Base-by-base conservation (phyloP, 179 eudicot species). In the Camellia oleifera region DNA sequence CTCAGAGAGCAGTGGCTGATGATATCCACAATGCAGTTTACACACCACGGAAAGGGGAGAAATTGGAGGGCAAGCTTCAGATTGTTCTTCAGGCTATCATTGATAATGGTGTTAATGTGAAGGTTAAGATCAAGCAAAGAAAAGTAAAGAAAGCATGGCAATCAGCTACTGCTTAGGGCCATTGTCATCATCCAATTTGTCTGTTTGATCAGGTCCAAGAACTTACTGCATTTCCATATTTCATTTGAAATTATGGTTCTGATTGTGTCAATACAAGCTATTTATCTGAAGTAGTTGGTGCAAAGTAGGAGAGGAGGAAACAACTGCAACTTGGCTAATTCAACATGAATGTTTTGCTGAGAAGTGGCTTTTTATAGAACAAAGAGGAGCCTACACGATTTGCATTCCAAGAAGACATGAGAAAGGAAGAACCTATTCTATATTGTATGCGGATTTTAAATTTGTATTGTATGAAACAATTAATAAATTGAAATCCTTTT, bases 1-100 rank as follows among this genome's bases (percentile, higher is more conserved):
- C 98, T 56, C 97, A 85, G 69, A 88, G 97, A 81, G 97, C 97
- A 13, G 84, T 93, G 91, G 98, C 84, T 63, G 98, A 95, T 89
- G 98, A 95, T 74, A 92, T 93, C 77, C 95, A 93, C 77, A 87
- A 95, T 81, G 93, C 87, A 79, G 92, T 95, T 71, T 95, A 87
- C 68, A 93, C 92, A 0, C 98, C 98, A 20, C 87, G 98, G 82
- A 93, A 88, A 82, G 98, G 95, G 69, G 97, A 95, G 46, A 93
- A 86, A 82, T 64, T 92, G 83, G 97, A 92, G 82, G 97, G 94
- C 62, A 92, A 95, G 82, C 88, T 93, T 86, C 89, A 81, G 80
- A 78, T 89, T 84, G 97, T 92, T 44, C 92, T 95, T 72, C 89
- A 92, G 79, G 82, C 98, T 17, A 73, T 95, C 58, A 84, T 86